Evolutionary conservation across 352 stramenopile species (phyloP), one percentile per base, ranked within the genome.

Genomic region (Pilasporangium apinafurcum): DNA sequence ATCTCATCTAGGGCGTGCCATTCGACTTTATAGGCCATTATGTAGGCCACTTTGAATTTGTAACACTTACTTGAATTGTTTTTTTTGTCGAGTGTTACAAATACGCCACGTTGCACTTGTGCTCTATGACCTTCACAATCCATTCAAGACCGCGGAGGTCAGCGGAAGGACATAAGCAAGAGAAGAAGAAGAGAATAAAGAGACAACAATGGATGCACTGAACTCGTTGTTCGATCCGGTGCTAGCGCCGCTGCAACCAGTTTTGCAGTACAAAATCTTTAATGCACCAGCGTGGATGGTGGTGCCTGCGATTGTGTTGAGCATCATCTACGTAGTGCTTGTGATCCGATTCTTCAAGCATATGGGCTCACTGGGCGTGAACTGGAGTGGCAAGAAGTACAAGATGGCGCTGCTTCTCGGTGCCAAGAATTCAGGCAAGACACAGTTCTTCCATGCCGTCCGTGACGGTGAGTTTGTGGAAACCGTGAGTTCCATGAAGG

Each of bases 401-500:
- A 79, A 85, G 53, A 83, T 74, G 39, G 59, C 72, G 46, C 55
- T 94, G 31, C 44, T 94, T 25, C 34, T 91, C 13, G 83, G 83
- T 5, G 59, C 83, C 22, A 61, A 62, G 17, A 60, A 78, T 52
- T 65, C 70, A 22, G 83, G 83, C 59, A 94, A 94, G 68, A 92
- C 83, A 38, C 62, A 71, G 49, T 74, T 94, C 44, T 87, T 91
- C 59, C 78, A 94, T 51, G 64, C 76, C 37, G 60, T 94, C 22
- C 71, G 72, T 21, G 67, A 91, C 44, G 77, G 78, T 37, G 36
- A 64, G 38, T 65, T 76, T 46, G 56, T 85, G 9, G 63, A 86
- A 24, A 94, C 83, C 2, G 83, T 94, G 17, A 87, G 70, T 40
- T 94, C 83, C 37, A 94, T 94, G 83, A 85, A 89, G 47, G 71